Base-by-base conservation (phyloP, 495 filamentous ascomycete genomes). In the Aspergillus ostianus region DNA sequence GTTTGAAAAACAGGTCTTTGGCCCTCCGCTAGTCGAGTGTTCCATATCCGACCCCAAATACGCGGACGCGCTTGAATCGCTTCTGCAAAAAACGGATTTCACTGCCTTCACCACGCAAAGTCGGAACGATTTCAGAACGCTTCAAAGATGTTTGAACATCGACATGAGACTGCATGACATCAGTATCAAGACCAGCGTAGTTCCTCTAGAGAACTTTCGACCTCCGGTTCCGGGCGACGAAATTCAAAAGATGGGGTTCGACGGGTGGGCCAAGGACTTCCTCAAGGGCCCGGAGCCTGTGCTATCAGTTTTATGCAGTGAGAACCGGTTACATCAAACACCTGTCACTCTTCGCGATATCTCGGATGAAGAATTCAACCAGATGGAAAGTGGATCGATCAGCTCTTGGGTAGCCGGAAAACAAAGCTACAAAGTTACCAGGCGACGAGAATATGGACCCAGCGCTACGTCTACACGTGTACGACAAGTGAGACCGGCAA, bases 1-100 rank as follows among this genome's bases (percentile, higher is more conserved):
- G 26, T 97, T 98, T 58, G 84, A 93, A 68, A 84, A 88, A 55
- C 82, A 89, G 61, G 87, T 98, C 21, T 93, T 91, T 70, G 92
- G 91, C 0, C 94, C 94, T 18, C 86, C 94, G 0, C 81, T 93
- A 57, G 74, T 99, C 15, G 85, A 81, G 21, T 97, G 93, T 70
- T 89, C 89, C 0, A 71, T 97, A 41, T 93, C 88, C 56, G 85
- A 97, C 67, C 82, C 83, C 17, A 82, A 75, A 55, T 93, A 88
- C 66, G 86, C 87, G 21, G 80, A 91, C 67, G 81, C 84, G 9
- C 74, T 99, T 12, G 94, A 99, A 71, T 80, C 84, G 3, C 67
- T 89, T 19, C 67, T 99, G 9, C 72, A 78, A n/a, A 60, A 53
- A 9, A 81, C 70, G 13, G 88, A 93, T 59, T 86, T 89, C 51